Evolutionary conservation across 2,329 filamentous ascomycete species (phyloP), one percentile per base, ranked within the genome.

Genomic region (Calonectria leucothoes): DNA sequence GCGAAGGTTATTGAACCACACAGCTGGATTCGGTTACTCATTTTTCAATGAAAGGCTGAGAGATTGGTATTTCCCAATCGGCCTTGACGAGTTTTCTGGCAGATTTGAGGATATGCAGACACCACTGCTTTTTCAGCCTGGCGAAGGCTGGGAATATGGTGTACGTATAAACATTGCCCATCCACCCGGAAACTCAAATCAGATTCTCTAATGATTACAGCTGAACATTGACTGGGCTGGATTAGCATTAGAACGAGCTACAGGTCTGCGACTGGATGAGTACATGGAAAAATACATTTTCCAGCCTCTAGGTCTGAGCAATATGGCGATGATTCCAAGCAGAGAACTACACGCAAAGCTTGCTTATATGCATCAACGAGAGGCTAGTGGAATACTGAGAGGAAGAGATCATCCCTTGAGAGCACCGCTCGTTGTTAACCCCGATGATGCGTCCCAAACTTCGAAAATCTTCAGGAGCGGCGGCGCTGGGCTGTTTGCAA

Each of bases 111-210:
- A 91, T 29, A 84, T 93, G 52, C 78, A 87, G 42, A 80, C 83
- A 70, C 90, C 92, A 0, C 81, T 94, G 20, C 81, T 93, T 1
- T 91, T 92, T 75, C 91, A 94, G 75, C 92, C 93, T 0, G 92
- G 92, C 0, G 87, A 88, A 29, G 85, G 84, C 4, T 94, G 91
- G 89, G 87, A 90, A 70, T 93, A 94, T 27, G 89, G 89, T 0
- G 88, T 90, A 81, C 84, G 85, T 82, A 1, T 0, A 59, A 39
- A 11, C 33, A 20, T 17, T 3, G 11, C 14, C 39, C 3, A 51
- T 23, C 20, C 4, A 0, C 39, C 17, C 33, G 3, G 15, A 3
- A 4, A 33, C 23, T 35, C 48, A 17, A 8, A 17, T 14, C 2
- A 37, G 6, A 3, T 8, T 25, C 39, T n/a, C 66, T 65, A 37